Evolutionary conservation across 495 filamentous ascomycete species (phyloP), one percentile per base, ranked within the genome.

Genomic region (Choiromyces venosus): DNA sequence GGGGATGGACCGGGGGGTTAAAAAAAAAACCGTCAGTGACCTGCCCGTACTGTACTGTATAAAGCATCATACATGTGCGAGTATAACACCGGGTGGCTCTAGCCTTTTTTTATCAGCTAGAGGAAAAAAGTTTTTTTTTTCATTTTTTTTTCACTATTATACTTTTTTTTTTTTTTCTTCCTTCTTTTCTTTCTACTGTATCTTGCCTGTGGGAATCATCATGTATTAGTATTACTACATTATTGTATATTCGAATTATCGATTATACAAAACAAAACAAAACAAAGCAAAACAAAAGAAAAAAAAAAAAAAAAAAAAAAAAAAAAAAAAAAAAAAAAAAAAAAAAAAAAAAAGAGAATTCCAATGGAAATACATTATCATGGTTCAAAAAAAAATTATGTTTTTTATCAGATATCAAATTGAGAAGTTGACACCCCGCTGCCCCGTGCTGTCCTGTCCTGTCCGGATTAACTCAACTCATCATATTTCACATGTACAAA

Each of bases 121-220:
- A n/a, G 52, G n/a, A 40, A 77, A 42, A 36, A 61, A 44, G 68
- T 36, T 44, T 39, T 38, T 38, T 69, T 76, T 44, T 69, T 42
- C 65, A 38, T 67, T 44, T n/a, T 56, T 64, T 40, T 46, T 52
- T 74, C 44, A 69, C 37, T 74, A 35, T 70, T 35, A 21, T 65
- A 33, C 37, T 68, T 39, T 36, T 37, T 75, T 75, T 67, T 52
- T 33, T 35, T 67, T 39, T 36, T 33, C 25, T 65, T 66, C 36
- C 38, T 33, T 16, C n/a, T 66, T 68, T n/a, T n/a, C n/a, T n/a
- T n/a, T n/a, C n/a, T n/a, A n/a, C n/a, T n/a, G n/a, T n/a, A n/a
- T 61, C 52, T 10, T 29, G 52, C 9, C 52, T 29, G 52, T n/a
- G 25, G 52, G 40, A 25, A 9, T n/a, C n/a, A 12, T 29, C 52